Percentiles rank a stretch among this genome's conserved stretches.
Conservation (phyloP, 148 eudicot species). For the Rhododendron henanense region DNA sequence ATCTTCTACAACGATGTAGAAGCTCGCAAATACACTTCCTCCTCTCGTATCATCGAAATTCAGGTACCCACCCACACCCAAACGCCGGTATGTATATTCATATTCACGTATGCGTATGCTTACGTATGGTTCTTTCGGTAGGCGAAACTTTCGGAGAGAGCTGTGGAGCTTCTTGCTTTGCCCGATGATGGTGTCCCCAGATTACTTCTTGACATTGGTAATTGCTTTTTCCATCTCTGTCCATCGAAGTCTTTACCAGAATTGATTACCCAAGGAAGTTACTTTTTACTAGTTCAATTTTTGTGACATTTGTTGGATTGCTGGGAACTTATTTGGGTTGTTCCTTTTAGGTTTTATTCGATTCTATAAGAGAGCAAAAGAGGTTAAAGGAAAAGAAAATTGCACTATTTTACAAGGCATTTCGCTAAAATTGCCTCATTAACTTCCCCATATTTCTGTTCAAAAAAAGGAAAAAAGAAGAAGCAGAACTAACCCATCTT, state of each 20-base stretch:
- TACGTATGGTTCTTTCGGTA: slow-evolving; percentile 4
- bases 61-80: slow-evolving; percentile 41
- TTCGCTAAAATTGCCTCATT: neutral
- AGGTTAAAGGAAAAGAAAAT: neutral
- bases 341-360: neutral
- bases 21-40: slow-evolving; percentile 92
- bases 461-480: neutral
- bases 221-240: neutral
- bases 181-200: slow-evolving; percentile 80
- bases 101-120: neutral
- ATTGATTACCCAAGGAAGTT: neutral
- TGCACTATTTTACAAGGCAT: neutral
- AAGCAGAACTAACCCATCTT: neutral
- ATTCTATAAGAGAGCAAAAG: neutral
- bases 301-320: neutral
- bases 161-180: slow-evolving; percentile 88
- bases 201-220: slow-evolving; percentile 91
- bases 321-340: neutral
- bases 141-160: slow-evolving; percentile 86
- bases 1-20: slow-evolving; percentile 78
- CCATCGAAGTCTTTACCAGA: neutral
- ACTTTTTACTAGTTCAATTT: neutral
- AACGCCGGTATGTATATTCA: neutral
- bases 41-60: slow-evolving; percentile 89
- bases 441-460: neutral